phyloP scores from a whole-genome alignment of 2,329 filamentous ascomycete genomes.

The Berkeleyomyces rouxiae region DNA sequence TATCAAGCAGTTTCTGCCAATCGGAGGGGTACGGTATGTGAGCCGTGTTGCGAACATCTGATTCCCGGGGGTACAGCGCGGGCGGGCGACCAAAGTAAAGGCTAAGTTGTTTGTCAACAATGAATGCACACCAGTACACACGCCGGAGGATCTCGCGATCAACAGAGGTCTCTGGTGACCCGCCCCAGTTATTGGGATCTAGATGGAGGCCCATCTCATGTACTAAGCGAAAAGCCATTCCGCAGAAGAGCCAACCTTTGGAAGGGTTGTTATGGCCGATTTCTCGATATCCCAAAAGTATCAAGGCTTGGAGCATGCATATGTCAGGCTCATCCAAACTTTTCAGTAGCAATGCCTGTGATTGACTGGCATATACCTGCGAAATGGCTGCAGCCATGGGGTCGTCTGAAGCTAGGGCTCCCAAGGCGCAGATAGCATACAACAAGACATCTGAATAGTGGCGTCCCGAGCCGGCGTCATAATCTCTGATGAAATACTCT shows the following conservation, averaged over 20 bases:
- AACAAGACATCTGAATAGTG: constrained; percentile 34
- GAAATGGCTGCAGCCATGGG: constrained; percentile 22
- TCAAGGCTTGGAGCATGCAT: constrained; percentile 29
- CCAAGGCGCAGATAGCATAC: constrained; percentile 32
- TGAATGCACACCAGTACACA: constrained; percentile 35
- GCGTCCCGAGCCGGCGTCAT: constrained; percentile 27
- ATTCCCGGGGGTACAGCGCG: constrained; percentile 31
- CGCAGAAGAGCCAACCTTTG: constrained; percentile 35
- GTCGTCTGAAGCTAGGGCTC: constrained; percentile 29
- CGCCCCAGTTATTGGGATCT: constrained; percentile 33
- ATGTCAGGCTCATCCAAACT: constrained; percentile 30
- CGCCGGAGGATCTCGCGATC: constrained; percentile 32
- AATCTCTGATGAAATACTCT: constrained; percentile 34
- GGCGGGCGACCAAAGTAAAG: constrained; percentile 35
- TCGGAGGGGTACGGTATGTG: constrained; percentile 32
- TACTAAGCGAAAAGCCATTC: constrained; percentile 34
- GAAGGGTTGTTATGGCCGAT: constrained; percentile 31
- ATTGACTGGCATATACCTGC: constrained; percentile 28
- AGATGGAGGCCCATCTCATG: constrained; percentile 37
- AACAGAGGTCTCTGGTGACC: constrained; percentile 22
- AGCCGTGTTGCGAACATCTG: constrained; percentile 32
- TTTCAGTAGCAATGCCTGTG: constrained; percentile 28
- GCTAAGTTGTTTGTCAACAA: constrained; percentile 33
- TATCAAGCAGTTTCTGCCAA: constrained; percentile 31
- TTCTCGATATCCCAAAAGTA: constrained; percentile 29